Evolutionary conservation across 2,329 filamentous ascomycete species (phyloP), one percentile per base, ranked within the genome.

Genomic region (Colletotrichum navitas): DNA sequence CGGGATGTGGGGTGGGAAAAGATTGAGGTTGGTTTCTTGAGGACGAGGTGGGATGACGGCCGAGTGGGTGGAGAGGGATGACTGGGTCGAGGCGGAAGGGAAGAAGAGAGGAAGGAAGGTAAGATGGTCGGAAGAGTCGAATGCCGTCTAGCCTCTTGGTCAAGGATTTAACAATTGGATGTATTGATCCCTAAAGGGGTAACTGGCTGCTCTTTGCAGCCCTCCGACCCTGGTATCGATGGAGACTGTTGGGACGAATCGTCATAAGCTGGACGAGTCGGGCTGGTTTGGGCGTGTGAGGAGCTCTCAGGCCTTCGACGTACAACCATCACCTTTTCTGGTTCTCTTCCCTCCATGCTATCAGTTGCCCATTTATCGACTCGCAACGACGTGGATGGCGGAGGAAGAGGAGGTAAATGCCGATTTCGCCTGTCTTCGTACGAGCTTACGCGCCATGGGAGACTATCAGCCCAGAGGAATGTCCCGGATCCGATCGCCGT

Each of bases 21-120:
- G 29, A 39, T 56, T 18, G 18, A 24, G 39, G 26, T 26, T 61
- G 12, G 58, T 26, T 8, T 34, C 6, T 55, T 10, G 29, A 47
- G n/a, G 39, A 49, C 34, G 29, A 41, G 54, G 18, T 56, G 54
- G n/a, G 34, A 39, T 56, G 34, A 56, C 54, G 34, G 54, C n/a
- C 16, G 12, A 29, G 51, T 6, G 54, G 29, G 7, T 32, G 7
- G 59, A 24, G 59, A 24, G n/a, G 32, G 29, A 36, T n/a, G 59
- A 8, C 14, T 62, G 41, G 21, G 39, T 47, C 5, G 41, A 32
- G 47, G 47, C 47, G 6, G 26, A 41, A 59, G 39, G 21, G 41
- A 24, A 43, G 41, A 43, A 21, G 41, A 18, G 16, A 7, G 18
- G 41, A 5, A 5, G 41, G 41, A 8, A 8, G 32, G 58, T 29